Percentiles rank a stretch among this genome's conserved stretches.
phyloP scores from a whole-genome alignment of 2,329 filamentous ascomycete species.

The Colletotrichum phormii region DNA sequence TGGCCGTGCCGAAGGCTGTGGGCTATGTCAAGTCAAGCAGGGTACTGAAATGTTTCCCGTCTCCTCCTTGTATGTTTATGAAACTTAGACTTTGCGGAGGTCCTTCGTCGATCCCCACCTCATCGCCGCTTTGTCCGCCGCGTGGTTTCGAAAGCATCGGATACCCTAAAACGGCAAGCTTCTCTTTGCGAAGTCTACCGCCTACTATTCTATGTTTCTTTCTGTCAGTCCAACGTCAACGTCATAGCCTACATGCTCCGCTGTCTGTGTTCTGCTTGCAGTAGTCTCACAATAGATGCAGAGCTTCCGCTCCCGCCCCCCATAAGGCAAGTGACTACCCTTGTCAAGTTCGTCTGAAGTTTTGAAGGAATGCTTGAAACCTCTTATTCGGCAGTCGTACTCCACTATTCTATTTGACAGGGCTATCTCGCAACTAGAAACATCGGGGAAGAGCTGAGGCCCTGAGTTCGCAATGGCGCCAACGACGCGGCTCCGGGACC shows the following conservation, averaged over 20 bases:
- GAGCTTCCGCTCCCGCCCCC: neutral
- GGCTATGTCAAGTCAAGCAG: neutral
- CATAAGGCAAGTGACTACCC: neutral
- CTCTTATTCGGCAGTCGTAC: neutral
- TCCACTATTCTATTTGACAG: neutral
- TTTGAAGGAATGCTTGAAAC: conserved; percentile 10
- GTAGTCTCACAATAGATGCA: neutral
- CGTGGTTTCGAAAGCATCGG: conserved; percentile 20
- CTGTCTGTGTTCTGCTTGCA: neutral
- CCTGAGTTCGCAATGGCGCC: neutral
- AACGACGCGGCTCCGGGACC: neutral
- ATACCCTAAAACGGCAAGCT: neutral
- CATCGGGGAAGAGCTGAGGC: conserved; percentile 2
- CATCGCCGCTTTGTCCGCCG: neutral
- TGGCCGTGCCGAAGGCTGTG: neutral
- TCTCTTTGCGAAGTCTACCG: neutral
- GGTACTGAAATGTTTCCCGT: neutral
- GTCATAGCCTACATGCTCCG: neutral
- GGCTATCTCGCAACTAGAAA: neutral
- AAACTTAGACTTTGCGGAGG: conserved; percentile 11
- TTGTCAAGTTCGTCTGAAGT: conserved; percentile 21
- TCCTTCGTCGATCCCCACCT: neutral
- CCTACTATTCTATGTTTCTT: neutral
- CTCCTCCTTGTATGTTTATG: neutral
- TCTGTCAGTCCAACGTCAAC: neutral